These are phyloP conservation scores for Oryza glumipatula DNA, from an alignment of 176 grass and related monocot species.

Conservation along the genomic window DNA sequence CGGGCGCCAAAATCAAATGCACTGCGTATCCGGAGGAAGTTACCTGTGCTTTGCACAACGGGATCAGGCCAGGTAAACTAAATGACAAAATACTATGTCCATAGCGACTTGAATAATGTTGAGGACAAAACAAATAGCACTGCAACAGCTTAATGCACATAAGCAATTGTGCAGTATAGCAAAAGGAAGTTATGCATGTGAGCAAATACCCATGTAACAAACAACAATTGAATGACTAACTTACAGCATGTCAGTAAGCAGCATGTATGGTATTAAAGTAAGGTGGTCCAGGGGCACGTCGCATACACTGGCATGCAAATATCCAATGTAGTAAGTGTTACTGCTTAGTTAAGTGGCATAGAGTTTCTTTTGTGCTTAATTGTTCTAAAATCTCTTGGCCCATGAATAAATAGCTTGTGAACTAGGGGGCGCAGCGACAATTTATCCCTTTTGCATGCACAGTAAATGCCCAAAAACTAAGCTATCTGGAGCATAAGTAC, in stretches of 20 bases:
- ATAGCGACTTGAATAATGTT: conserved; percentile 21
- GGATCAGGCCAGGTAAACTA: background rate
- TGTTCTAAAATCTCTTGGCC: background rate
- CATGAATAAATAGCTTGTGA: conserved; percentile 5
- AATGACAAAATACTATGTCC: conserved; percentile 2
- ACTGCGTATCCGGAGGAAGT: conserved; percentile 85
- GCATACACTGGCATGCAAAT: background rate
- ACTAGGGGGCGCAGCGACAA: background rate
- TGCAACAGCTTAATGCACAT: conserved; percentile 24
- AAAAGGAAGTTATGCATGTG: conserved; percentile 17
- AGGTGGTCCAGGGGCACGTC: background rate
- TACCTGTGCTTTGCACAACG: conserved; percentile 43
- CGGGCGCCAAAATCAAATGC: conserved; percentile 92
- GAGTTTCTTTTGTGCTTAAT: background rate
- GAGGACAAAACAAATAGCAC: conserved; percentile 16
- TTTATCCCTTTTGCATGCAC: background rate
- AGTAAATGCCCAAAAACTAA: conserved; percentile 20
- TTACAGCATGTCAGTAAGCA: background rate
- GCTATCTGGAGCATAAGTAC: background rate
- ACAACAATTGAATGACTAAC: background rate
- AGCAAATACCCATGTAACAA: conserved; percentile 12
- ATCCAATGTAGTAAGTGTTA: background rate
- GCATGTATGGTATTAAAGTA: background rate
- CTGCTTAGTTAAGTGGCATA: conserved; percentile 16
- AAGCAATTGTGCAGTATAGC: conserved; percentile 7